phyloP scores from a whole-genome alignment of 2,329 filamentous ascomycete species.

The Emergomyces pasteurianus region DNA sequence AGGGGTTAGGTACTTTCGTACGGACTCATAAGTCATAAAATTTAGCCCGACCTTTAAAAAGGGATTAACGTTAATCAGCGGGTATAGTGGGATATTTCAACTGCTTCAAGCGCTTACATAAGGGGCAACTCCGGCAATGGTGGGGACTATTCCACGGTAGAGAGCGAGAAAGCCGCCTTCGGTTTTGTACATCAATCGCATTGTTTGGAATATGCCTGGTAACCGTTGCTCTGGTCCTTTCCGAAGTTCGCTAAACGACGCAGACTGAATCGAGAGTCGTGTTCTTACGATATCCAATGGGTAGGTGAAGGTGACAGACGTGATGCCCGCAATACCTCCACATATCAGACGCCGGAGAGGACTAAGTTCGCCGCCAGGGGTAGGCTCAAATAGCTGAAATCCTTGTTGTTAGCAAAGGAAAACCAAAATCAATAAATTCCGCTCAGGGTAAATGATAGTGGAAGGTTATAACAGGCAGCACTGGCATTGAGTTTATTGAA shows the following conservation, averaged over 20 bases:
- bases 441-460: background rate
- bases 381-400: conserved; percentile 35
- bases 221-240: conserved; percentile 45
- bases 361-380: conserved; percentile 60
- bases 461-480: background rate
- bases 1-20: conserved; percentile 70
- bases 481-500: background rate
- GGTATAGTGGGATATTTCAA: background rate
- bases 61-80: conserved; percentile 12
- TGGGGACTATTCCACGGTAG: conserved; percentile 91
- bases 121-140: conserved; percentile 86
- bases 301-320: conserved; percentile 89
- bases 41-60: conserved; percentile 68
- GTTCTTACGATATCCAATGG: conserved; percentile 96
- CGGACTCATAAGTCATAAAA: conserved; percentile 95
- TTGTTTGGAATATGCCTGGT: conserved; percentile 84
- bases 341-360: conserved; percentile 71
- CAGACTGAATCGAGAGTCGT: conserved; percentile 86
- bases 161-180: conserved; percentile 77
- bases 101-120: conserved; percentile 49
- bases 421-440: background rate
- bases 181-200: conserved; percentile 73
- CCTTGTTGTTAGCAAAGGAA: background rate
- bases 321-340: conserved; percentile 84
- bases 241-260: conserved; percentile 75